Conservation (phyloP, 139 green algal species). For the Eudorina sp. region DNA sequence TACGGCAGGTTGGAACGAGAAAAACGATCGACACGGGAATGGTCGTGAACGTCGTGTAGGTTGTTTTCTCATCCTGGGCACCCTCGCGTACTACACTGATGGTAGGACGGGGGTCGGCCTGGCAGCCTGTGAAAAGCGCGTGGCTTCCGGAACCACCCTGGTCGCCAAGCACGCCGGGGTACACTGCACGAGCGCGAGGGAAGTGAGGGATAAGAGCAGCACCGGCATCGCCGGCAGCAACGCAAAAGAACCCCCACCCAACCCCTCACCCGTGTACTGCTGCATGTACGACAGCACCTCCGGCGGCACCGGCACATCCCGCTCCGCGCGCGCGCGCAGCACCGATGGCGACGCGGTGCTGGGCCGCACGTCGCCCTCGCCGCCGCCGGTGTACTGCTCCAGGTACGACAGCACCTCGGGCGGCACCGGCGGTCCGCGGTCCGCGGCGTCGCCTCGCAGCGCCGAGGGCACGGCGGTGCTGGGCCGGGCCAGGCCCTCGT, state of each 20-base stretch:
- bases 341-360: conserved; percentile 38
- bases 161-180: too few species aligned
- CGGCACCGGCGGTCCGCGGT: conserved; percentile 37
- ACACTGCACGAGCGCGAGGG: too few species aligned
- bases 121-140: too few species aligned
- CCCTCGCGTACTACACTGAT: too few species aligned
- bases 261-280: conserved; percentile 42
- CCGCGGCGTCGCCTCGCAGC: background rate
- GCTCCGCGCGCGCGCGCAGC: background rate
- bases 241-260: background rate
- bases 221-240: background rate
- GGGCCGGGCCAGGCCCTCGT: conserved; percentile 42
- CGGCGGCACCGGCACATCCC: conserved; percentile 36
- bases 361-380: conserved; percentile 24
- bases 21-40: too few species aligned
- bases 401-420: conserved; percentile 44
- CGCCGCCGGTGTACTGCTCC: conserved; percentile 47
- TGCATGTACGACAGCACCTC: conserved; percentile 48
- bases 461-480: conserved; percentile 35
- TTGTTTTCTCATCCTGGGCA: too few species aligned
- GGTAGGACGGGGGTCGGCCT: too few species aligned
- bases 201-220: too few species aligned
- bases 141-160: too few species aligned
- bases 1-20: too few species aligned
- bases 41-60: too few species aligned